phyloP scores from a whole-genome alignment of 257 asterid genomes.

The Scutellaria galericulata region DNA sequence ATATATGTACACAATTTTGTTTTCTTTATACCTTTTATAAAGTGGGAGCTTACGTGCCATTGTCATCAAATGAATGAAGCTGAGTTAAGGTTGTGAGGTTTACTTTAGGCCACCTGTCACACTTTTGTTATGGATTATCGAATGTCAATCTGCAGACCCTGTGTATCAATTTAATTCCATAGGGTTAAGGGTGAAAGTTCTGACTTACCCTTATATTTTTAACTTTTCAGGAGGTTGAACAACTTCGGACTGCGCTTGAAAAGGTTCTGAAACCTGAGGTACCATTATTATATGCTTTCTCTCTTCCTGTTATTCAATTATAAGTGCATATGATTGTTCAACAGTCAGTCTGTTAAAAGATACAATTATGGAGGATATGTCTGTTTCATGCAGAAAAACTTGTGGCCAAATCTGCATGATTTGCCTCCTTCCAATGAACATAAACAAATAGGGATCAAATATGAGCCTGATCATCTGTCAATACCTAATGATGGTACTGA shows the following conservation, averaged over 20 bases:
- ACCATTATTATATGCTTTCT: conserved; percentile 32
- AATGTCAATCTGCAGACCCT: neutral
- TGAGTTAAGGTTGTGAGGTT: conserved; percentile 5
- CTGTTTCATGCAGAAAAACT: conserved; percentile 49
- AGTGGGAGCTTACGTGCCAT: neutral
- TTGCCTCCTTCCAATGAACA: conserved; percentile 47
- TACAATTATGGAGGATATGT: conserved; percentile 21
- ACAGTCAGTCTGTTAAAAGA: conserved; percentile 11
- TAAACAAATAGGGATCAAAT: conserved; percentile 42
- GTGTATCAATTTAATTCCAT: conserved; percentile 23
- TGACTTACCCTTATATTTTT: conserved; percentile 3
- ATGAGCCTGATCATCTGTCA: conserved; percentile 53
- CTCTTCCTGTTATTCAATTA: neutral
- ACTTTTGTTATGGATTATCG: conserved; percentile 24
- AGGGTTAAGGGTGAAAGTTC: conserved; percentile 6
- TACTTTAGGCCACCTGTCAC: neutral
- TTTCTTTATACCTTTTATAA: neutral
- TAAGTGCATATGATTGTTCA: conserved; percentile 17
- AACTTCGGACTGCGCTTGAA: conserved; percentile 66
- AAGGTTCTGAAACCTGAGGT: conserved; percentile 79
- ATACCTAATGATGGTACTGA: conserved; percentile 74
- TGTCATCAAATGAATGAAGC: conserved; percentile 16
- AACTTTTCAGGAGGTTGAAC: conserved; percentile 80
- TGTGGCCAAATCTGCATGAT: conserved; percentile 49
- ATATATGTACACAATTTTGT: neutral